Evolutionary conservation across 257 asterid species (phyloP), one percentile per base, ranked within the genome.

Genomic region (Solanum lycopersicoides): DNA sequence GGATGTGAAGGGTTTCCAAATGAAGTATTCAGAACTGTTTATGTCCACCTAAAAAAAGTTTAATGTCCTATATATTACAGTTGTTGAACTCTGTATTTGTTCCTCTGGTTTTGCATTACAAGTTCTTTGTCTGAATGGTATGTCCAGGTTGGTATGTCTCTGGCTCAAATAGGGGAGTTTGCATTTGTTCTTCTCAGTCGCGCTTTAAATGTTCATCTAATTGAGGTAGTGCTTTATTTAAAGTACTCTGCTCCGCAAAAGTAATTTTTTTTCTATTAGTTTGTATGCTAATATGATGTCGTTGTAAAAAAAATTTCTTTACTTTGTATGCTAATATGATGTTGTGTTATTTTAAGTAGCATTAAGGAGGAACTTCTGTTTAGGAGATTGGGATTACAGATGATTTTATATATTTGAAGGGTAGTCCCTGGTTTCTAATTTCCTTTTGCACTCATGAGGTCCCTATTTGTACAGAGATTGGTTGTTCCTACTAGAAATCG

Each of bases 131-230:
- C 6, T 80, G 37, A 47, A 47, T 47, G 68, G 44, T 47, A 30
- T 47, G 42, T 90, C 75, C 92, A 95, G 98, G 98, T 95, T 90
- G 98, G 96, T 74, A 93, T 95, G 97, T 95, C 98, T 74, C 93
- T 95, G 88, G 98, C 98, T 25, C 98, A 95, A 90, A 95, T 95
- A 88, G 98, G 98, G 87, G 98, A 95, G 91, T 95, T 95, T 88
- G 98, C 98, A 68, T 95, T 95, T 88, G 98, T 95, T 86, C 98
- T 94, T 90, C 95, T 94, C 87, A 92, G 98, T 82, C 98, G 94
- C 6, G 96, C 98, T 9, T 94, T 98, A 90, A 93, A 94, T 87
- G 94, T 91, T 90, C 95, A 94, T 94, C 93, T 94, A 79, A 92
- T 95, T 71, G 96, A 94, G 98, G 98, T 94, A 75, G 63, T 12